Base-by-base conservation (phyloP, 2,329 filamentous ascomycete genomes). In the Cladosporium sp. region DNA sequence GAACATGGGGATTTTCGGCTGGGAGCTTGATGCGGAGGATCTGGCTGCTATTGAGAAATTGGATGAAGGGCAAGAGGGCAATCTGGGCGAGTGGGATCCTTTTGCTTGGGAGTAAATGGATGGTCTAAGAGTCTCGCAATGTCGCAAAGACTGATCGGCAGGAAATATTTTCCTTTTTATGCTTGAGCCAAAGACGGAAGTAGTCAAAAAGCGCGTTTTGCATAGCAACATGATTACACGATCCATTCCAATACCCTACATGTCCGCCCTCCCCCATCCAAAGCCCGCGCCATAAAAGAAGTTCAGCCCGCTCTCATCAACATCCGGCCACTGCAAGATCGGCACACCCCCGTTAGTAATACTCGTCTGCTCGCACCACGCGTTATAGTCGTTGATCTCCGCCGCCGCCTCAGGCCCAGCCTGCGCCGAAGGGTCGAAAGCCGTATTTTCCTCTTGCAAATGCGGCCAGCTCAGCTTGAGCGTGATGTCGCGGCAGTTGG, bases 1-100 rank as follows among this genome's bases (percentile, higher is more conserved):
- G 22, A 72, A 72, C 49, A 68, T 64, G 2, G 64, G 69, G 22
- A 53, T 71, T 4, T 72, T 65, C 54, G 61, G 58, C 14, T 71
- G 70, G 48, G 62, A 66, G 55, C 61, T 72, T 9, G 63, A 68
- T 53, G 52, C 43, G 2, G 60, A 65, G 13, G 69, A 71, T 37
- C 68, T 72, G 66, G 50, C 54, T 10, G 58, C 55, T 51, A 54
- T 71, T 45, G 63, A 70, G 52, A 62, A 54, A 1, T 41, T 71
- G 50, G 70, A 72, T 43, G 58, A 68, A 9, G 48, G 48, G 5
- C 48, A 50, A 32, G 43, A 50, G 32, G 48, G 48, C n/a, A 50
- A 50, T 16, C 53, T 56, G 18, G 56, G 56, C 19, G 56, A 58
- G 44, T 58, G 56, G 56, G 56, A 58, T 40, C 56, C 56, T 9